Base-by-base conservation (phyloP, 2,329 filamentous ascomycete species). In the Furcasterigmium sp. region DNA sequence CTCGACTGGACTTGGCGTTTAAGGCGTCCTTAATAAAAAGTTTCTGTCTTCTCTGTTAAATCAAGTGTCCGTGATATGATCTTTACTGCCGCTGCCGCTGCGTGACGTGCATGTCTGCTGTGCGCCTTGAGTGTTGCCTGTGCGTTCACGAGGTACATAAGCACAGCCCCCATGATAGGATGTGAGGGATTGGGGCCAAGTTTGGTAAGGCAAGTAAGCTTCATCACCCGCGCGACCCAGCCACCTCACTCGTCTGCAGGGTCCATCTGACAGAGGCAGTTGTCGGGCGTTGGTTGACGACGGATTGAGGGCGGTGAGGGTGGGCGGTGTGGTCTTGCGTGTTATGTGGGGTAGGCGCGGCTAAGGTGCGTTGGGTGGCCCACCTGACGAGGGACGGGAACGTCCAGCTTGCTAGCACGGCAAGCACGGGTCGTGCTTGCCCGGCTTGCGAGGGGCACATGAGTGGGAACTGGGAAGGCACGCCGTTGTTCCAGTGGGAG, bases 21-120 rank as follows among this genome's bases (percentile, higher is more conserved):
- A 29, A 28, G 42, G 47, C 23, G 15, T 41, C 26, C 44, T 19
- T 42, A 47, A 47, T 41, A 42, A 48, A 49, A 49, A 45, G 39
- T 47, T 47, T 47, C 43, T 35, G 20, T 37, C 5, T 36, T 41
- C 42, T 40, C 19, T 34, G 28, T 23, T 15, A 15, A 40, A 30
- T n/a, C n/a, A 9, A 34, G 5, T 30, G 3, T 25, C 23, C 23
- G n/a, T n/a, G n/a, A n/a, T 26, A 26, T 26, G 23, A 26, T 26
- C 23, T 26, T 7, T 26, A n/a, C n/a, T n/a, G n/a, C n/a, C n/a
- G n/a, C n/a, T n/a, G n/a, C n/a, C n/a, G n/a, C 23, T 26, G 11
- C 11, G 7, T 26, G 11, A 7, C 11, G 23, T 26, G 23, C 11
- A 7, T 7, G 23, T 26, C 7, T 26, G 23, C 23, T 26, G 7